These are phyloP conservation scores for Pseudogymnoascus sp. DNA, from an alignment of 2,329 filamentous ascomycete genomes.

Conservation along the genomic window DNA sequence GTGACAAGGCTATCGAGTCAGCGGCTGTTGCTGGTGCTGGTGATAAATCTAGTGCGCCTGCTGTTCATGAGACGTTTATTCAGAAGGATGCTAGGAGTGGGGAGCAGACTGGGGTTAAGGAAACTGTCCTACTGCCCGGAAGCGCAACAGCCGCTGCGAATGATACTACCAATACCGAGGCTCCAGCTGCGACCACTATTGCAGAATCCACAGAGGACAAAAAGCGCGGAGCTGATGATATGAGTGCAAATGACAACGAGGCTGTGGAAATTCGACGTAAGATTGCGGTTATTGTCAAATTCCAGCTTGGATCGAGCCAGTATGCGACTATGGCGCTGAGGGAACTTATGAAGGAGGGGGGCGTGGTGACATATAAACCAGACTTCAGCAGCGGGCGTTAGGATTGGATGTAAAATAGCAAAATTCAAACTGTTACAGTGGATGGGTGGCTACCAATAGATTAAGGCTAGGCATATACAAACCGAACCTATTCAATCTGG, in stretches of 20 bases:
- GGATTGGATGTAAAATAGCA: not conserved
- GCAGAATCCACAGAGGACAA: not conserved
- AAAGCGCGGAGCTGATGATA: constrained; percentile 3
- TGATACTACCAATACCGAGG: not conserved
- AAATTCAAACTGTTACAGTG: not conserved
- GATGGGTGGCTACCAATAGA: not conserved
- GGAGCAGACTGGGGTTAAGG: constrained; percentile 18
- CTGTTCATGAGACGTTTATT: constrained; percentile 24
- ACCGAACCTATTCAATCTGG: not conserved
- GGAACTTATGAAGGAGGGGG: constrained; percentile 66
- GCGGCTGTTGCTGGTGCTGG: constrained; percentile 13
- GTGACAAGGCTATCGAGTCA: not conserved
- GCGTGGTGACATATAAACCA: constrained; percentile 52
- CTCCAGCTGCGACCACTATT: not conserved
- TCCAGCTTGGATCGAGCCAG: constrained; percentile 69
- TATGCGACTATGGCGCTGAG: constrained; percentile 79
- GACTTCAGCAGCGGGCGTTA: constrained; percentile 40
- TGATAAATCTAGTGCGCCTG: constrained; percentile 12
- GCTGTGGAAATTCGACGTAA: constrained; percentile 30
- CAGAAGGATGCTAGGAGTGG: constrained; percentile 26
- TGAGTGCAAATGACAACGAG: not conserved
- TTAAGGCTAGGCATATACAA: not conserved
- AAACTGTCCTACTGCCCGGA: not conserved
- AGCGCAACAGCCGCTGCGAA: not conserved
- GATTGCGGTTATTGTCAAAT: constrained; percentile 61